Base-by-base conservation (phyloP, 345 rosid genomes). In the Pugionium cornutum region DNA sequence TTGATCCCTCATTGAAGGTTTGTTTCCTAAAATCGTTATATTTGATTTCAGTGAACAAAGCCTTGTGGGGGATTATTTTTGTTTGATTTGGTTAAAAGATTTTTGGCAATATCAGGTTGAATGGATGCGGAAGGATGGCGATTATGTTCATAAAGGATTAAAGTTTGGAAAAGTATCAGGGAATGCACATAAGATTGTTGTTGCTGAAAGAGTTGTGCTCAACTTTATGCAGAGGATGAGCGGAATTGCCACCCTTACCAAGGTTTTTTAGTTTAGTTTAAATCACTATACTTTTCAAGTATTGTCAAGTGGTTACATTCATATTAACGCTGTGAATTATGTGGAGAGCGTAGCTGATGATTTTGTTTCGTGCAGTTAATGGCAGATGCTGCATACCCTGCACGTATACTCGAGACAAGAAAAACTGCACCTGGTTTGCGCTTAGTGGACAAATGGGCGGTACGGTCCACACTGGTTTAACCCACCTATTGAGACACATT, bases 171-270 rank as follows among this genome's bases (percentile, higher is more conserved):
- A 84, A 85, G 99, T 87, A 37, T 78, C 84, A 82, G 97, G 99
- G 33, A 79, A 74, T 48, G 96, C 99, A 29, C 95, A 83, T 74
- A 87, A 77, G 72, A 82, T 95, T 59, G 86, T 95, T 73, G 86
- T 86, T 57, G 89, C 97, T 9, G 99, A 95, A 82, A 83, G 99
- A 63, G 87, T 91, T 69, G 96, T 72, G 64, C 83, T 95, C 53
- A 91, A 95, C 70, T 95, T 91, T 76, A 87, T 95, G 91, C 97
- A 95, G 78, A 84, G 94, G 81, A 95, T 91, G 97, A 95, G 97
- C 58, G 99, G 96, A 67, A 89, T 91, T 74, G 99, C 99, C 2
- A 89, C 99, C 26, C 78, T 95, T 63, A 91, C 99, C 48, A 89
- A 86, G 95, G 97, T 90, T 11, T 52, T 9, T 4, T 9, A 30